These are phyloP conservation scores for Ogataea methylovora DNA, from an alignment of 805 yeast species.

Conservation along the genomic window DNA sequence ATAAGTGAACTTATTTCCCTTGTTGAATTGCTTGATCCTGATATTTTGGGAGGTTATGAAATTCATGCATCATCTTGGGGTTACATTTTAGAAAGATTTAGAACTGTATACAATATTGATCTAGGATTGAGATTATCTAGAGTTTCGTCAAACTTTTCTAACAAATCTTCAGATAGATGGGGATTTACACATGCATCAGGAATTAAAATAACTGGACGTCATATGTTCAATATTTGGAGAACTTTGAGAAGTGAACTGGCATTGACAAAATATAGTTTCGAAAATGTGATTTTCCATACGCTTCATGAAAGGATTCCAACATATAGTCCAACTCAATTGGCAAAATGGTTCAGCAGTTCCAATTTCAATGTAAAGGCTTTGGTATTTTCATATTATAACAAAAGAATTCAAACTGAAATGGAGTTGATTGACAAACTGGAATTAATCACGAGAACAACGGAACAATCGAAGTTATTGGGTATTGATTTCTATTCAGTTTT, in stretches of 20 bases:
- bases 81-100: constrained; percentile 62
- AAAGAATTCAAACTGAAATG: constrained; percentile 35
- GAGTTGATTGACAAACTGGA: constrained; percentile 55
- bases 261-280: constrained; percentile 64
- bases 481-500: constrained; percentile 84
- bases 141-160: constrained; percentile 38
- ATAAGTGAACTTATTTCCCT: constrained; percentile 45
- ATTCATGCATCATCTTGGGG: constrained; percentile 85
- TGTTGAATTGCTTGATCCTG: constrained; percentile 72
- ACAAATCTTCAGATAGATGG: constrained; percentile 64
- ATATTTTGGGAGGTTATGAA: constrained; percentile 81
- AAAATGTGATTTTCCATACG: constrained; percentile 63
- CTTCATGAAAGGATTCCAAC: constrained; percentile 65
- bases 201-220: constrained; percentile 69
- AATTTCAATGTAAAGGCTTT: constrained; percentile 19
- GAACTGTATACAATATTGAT: constrained; percentile 38
- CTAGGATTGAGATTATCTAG: constrained; percentile 56
- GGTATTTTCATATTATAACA: constrained; percentile 39
- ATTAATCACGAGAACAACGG: constrained; percentile 61
- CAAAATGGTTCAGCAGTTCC: constrained; percentile 32
- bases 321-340: constrained; percentile 40
- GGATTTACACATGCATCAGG: constrained; percentile 75
- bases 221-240: constrained; percentile 82
- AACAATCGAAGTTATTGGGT: constrained; percentile 80
- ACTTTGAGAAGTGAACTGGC: constrained; percentile 54